These are phyloP conservation scores for Dioscorea alata DNA, from an alignment of 106 monocot species.

Conservation along the genomic window DNA sequence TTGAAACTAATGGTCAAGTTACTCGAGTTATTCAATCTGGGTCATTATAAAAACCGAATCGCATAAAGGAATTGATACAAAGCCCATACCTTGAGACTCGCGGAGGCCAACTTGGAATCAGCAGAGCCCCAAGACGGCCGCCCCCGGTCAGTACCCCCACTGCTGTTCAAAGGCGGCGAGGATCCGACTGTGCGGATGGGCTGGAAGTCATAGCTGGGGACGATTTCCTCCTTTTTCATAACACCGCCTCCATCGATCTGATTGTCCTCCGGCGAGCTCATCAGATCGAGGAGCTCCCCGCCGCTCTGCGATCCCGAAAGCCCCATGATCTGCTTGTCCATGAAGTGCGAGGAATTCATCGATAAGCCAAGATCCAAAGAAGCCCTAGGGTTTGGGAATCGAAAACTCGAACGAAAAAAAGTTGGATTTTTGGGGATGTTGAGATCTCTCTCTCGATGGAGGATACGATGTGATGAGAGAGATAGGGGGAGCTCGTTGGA, in stretches of 20 bases:
- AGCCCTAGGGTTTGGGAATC: no score
- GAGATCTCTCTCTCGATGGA: no score
- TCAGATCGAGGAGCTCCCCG: slow-evolving; percentile 41
- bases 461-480: no score
- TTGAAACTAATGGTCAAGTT: no score
- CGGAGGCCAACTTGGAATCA: slow-evolving; percentile 31
- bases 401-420: no score
- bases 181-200: slow-evolving; percentile 45
- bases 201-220: slow-evolving; percentile 86
- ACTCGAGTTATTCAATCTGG: no score
- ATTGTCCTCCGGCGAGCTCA: slow-evolving; percentile 33
- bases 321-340: slow-evolving; percentile 71
- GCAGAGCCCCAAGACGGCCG: slow-evolving; percentile 31
- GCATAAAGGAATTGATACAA: neutral
- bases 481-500: no score
- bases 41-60: no score
- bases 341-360: slow-evolving; percentile 67
- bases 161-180: slow-evolving; percentile 5
- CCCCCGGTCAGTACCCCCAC: slow-evolving; percentile 8
- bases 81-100: slow-evolving; percentile 26
- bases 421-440: no score
- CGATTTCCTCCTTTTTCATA: slow-evolving; percentile 48
- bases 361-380: no score
- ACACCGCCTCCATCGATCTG: slow-evolving; percentile 5
- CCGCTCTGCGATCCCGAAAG: slow-evolving; percentile 22